phyloP scores from a whole-genome alignment of 495 filamentous ascomycete species.

The Neurospora pannonica region DNA sequence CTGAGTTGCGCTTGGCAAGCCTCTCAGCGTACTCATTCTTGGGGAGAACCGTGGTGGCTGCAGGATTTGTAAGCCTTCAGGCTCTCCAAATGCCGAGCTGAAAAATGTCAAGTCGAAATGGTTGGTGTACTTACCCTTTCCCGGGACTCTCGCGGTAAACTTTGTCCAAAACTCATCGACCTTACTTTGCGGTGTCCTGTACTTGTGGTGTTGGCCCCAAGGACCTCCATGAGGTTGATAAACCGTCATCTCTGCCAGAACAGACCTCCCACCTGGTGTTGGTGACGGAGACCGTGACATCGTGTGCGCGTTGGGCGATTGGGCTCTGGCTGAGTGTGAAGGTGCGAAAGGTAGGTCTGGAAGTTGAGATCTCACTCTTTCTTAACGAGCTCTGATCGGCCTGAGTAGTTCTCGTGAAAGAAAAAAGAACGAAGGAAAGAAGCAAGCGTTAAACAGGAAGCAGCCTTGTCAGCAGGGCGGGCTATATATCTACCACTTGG shows the following conservation, averaged over 20 bases:
- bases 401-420: neutral
- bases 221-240: neutral
- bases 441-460: neutral
- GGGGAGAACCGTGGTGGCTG: slow-evolving; percentile 64
- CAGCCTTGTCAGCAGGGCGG: neutral
- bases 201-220: slow-evolving; percentile 17
- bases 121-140: slow-evolving; percentile 32
- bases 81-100: neutral
- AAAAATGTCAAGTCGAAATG: neutral
- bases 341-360: neutral
- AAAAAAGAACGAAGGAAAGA: neutral
- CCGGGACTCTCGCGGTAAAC: slow-evolving; percentile 57
- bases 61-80: slow-evolving; percentile 8
- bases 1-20: slow-evolving; percentile 49
- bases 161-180: slow-evolving; percentile 73
- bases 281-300: neutral
- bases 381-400: neutral
- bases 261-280: neutral
- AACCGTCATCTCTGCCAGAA: slow-evolving; percentile 18
- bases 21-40: slow-evolving; percentile 61
- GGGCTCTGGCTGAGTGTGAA: neutral
- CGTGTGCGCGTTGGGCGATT: neutral
- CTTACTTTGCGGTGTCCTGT: slow-evolving; percentile 56
- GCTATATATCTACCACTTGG: neutral
- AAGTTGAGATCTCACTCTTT: neutral